Conservation (phyloP, 345 rosid genomes). For the Combretum micranthum region DNA sequence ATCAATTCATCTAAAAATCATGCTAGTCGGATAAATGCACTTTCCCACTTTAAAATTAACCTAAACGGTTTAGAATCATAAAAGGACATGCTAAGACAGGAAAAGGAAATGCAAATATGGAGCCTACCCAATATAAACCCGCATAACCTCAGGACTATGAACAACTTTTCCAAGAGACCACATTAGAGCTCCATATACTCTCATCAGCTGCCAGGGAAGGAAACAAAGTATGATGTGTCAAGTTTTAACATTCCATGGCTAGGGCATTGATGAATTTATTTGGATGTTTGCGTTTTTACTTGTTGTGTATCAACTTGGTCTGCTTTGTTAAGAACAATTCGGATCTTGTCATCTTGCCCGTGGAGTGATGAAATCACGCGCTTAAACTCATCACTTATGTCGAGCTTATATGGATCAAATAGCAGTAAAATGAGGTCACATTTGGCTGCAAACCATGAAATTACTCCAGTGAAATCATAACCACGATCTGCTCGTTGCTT, state of each 20-base stretch:
- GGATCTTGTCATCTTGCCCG: conserved; percentile 94
- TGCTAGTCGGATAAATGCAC: too few species aligned
- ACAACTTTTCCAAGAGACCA: conserved; percentile 99
- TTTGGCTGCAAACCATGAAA: conserved; percentile 98
- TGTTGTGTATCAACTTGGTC: conserved; percentile 96
- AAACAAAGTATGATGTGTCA: too few species aligned
- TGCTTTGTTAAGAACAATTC: conserved; percentile 93
- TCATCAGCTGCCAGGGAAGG: conserved; percentile 63
- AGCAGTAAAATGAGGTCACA: conserved; percentile 93
- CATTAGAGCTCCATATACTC: conserved; percentile 98
- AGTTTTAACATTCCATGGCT: too few species aligned
- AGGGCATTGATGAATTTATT: too few species aligned
- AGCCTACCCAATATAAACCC: conserved; percentile 90
- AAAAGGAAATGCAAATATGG: neutral
- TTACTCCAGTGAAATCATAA: conserved; percentile 87
- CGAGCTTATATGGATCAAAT: conserved; percentile 94
- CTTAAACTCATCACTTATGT: conserved; percentile 95
- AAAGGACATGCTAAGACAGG: too few species aligned
- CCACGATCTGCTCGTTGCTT: conserved; percentile 85
- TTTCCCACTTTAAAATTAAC: too few species aligned
- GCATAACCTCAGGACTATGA: conserved; percentile 86
- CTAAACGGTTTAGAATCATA: too few species aligned
- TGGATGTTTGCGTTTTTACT: conserved; percentile 25
- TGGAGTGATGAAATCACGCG: conserved; percentile 86
- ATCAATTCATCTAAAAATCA: too few species aligned